Evolutionary conservation across 345 rosid genomes (phyloP), one percentile per base, ranked within the genome.

Genomic region (Populus euphratica): DNA sequence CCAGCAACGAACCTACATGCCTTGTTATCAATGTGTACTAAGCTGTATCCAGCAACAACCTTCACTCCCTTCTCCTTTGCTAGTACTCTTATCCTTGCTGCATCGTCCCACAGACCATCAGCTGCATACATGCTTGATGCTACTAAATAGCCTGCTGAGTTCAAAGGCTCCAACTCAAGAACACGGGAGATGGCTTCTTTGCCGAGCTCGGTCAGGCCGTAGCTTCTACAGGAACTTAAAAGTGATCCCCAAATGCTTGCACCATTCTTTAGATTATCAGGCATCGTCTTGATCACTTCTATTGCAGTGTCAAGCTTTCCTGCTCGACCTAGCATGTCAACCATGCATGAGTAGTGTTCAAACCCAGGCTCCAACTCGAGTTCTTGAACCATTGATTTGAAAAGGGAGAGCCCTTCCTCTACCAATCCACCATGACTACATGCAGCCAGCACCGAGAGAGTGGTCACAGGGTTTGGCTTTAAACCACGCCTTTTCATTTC

Each of bases 351-450:
- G 80, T 86, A 93, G 73, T 93, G 98, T 52, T 90, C 91, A 67
- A 79, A 68, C 2, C 68, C 82, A 12, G 86, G 94, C 36, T 72
- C 76, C 70, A 83, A 54, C 36, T 81, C 81, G 2, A 81, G 73
- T 9, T 84, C 87, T 35, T 78, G 74, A 63, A 82, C 71, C 93
- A 93, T 88, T 71, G 92, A 88, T 79, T 83, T 79, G 77, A 93
- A 86, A 73, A 91, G 59, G 50, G 81, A 62, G 50, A 93, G 83
- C 79, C 94, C 98, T 76, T 90, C 79, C 16, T 82, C 80, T 0
- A 93, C 69, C 79, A 93, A 79, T 44, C 98, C 96, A 0, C 91
- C 89, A 67, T 93, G 96, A 74, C 89, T 89, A 76, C 93, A 93
- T 14, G 96, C 96, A 36, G 94, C 84, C 23, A 93, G 84, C 65